Conservation (phyloP, 768 basidiomycete genomes). For the Russula dissimulans region DNA sequence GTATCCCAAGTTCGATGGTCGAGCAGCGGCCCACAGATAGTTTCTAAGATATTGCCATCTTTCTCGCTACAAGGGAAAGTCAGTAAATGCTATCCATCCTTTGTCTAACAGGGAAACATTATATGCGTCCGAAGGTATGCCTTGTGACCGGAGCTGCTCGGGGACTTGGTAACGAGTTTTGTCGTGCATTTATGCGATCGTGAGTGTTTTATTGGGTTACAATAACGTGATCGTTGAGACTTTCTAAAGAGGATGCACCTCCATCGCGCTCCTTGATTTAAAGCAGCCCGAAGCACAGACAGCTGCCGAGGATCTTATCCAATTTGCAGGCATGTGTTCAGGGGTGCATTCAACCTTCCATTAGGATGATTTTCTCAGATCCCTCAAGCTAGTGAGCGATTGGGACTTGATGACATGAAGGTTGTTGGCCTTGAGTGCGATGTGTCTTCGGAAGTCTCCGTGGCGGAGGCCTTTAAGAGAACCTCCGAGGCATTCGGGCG, state of each 20-base stretch:
- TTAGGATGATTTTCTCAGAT: constrained; percentile 24
- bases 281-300: constrained; percentile 54
- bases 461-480: constrained; percentile 60
- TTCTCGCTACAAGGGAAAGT: constrained; percentile 80
- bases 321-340: constrained; percentile 37
- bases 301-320: constrained; percentile 61
- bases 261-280: constrained; percentile 75
- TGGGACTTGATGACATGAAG: constrained; percentile 46
- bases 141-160: constrained; percentile 89
- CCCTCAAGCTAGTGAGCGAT: constrained; percentile 44
- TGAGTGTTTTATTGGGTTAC: constrained; percentile 29
- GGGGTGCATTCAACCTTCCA: constrained; percentile 20
- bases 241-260: constrained; percentile 62
- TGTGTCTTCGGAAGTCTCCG: constrained; percentile 73
- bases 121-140: constrained; percentile 50
- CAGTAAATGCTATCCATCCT: constrained; percentile 9
- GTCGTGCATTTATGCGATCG: constrained; percentile 84
- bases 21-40: constrained; percentile 17
- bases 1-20: background rate
- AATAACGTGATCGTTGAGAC: background rate
- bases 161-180: constrained; percentile 86
- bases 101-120: background rate
- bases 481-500: constrained; percentile 59
- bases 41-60: constrained; percentile 49
- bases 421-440: constrained; percentile 79